phyloP scores from a whole-genome alignment of 2,329 filamentous ascomycete genomes.

The Aspergillus sp. region DNA sequence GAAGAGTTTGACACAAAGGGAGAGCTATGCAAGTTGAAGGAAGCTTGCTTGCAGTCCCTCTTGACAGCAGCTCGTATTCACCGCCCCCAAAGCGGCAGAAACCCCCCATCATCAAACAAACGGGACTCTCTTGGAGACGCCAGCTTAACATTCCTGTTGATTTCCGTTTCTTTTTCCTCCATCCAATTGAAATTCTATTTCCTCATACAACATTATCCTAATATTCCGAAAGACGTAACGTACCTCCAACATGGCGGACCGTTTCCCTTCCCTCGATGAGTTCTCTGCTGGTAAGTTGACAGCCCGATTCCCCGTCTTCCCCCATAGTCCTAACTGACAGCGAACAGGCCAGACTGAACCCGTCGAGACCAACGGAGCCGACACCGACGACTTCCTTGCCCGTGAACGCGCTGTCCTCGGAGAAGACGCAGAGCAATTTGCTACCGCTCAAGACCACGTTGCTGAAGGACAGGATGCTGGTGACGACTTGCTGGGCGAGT shows the following conservation, averaged over 20 bases:
- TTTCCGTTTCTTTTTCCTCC: conserved; percentile 2
- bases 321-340: conserved; percentile 19
- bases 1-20: background rate
- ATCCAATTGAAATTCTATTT: conserved; percentile 3
- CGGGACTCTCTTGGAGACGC: conserved; percentile 1
- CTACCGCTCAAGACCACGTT: conserved; percentile 61
- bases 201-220: conserved; percentile 2
- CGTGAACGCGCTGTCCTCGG: conserved; percentile 86
- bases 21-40: conserved; percentile 1
- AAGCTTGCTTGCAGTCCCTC: conserved; percentile 1
- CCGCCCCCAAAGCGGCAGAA: conserved; percentile 9
- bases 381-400: conserved; percentile 77
- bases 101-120: conserved; percentile 3
- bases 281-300: conserved; percentile 54
- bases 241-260: conserved; percentile 59
- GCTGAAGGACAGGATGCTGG: conserved; percentile 56
- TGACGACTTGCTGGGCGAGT: conserved; percentile 62
- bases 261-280: conserved; percentile 73
- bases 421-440: conserved; percentile 88
- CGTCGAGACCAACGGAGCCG: conserved; percentile 39
- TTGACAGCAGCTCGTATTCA: conserved; percentile 4
- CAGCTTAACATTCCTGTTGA: conserved; percentile 4
- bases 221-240: conserved; percentile 1
- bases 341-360: conserved; percentile 29
- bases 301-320: conserved; percentile 12